Conservation (phyloP, 1,284 basidiomycete genomes). For the Pterula multifida region DNA sequence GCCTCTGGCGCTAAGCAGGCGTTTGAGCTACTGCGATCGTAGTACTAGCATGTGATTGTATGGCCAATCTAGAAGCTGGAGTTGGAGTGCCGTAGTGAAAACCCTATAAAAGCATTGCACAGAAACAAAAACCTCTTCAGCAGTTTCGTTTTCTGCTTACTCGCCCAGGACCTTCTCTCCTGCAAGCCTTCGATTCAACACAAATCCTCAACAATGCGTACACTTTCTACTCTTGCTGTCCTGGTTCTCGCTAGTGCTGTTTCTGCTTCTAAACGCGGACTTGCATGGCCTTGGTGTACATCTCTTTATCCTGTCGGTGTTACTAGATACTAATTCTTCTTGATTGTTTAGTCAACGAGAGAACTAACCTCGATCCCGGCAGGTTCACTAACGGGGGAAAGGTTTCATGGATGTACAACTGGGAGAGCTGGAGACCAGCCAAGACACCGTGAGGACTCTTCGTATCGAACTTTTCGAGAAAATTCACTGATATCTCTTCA, state of each 20-base stretch:
- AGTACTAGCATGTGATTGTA: too few species aligned
- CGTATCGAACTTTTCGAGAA: too few species aligned
- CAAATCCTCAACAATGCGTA: not conserved
- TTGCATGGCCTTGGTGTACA: conserved; percentile 1
- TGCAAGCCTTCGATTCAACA: too few species aligned
- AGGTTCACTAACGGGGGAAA: not conserved
- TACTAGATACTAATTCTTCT: not conserved
- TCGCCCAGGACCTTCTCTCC: too few species aligned
- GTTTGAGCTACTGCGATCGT: too few species aligned
- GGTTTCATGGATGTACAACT: conserved; percentile 1
- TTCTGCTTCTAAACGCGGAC: not conserved
- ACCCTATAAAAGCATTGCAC: too few species aligned
- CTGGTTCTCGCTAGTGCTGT: not conserved
- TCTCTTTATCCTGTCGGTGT: not conserved
- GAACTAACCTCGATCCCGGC: not conserved
- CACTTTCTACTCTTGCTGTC: not conserved
- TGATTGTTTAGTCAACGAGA: not conserved
- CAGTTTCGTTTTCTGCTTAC: too few species aligned
- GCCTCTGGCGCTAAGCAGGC: too few species aligned
- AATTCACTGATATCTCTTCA: too few species aligned
- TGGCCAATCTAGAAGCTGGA: too few species aligned
- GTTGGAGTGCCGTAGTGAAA: too few species aligned
- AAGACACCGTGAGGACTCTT: not conserved
- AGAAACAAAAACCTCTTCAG: too few species aligned
- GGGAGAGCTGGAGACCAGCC: conserved; percentile 1